Base-by-base conservation (phyloP, 2,329 filamentous ascomycete genomes). In the Paraphoma sp. region DNA sequence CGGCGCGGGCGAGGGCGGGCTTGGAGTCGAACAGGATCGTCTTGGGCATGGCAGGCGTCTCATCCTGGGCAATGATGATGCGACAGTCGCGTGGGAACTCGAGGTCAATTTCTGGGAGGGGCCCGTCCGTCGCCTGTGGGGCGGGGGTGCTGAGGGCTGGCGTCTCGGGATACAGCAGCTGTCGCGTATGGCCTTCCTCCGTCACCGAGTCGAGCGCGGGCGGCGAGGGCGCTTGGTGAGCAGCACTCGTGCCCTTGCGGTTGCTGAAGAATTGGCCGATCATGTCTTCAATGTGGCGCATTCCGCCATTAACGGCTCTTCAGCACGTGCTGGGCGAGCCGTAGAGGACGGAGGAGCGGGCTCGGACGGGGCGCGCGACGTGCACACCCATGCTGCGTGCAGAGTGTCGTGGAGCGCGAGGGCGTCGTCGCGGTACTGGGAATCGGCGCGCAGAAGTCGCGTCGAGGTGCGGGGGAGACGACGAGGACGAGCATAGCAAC, bases 31-130 rank as follows among this genome's bases (percentile, higher is more conserved):
- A 80, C 40, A 80, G 70, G 40, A 79, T 68, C 14, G 73, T 70
- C 63, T 73, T 72, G 54, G 72, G 68, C 59, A 69, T 70, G 45
- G 70, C 56, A 17, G 67, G 68, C 18, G 70, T 71, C 58, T 78
- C 77, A 60, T 78, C 76, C 61, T 80, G 78, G 49, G 78, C 78
- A 36, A 80, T 76, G 59, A 80, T 75, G 57, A 80, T 76, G 54
- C 78, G 67, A 54, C 78, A 74, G 63, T 79, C 76, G 55, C 77
- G 66, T 16, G 76, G 69, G 51, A 70, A 73, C 51, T 79, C 76
- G 61, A 79, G 70, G 56, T 79, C 77, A 49, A 78, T 77, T 59
- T 77, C 76, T 12, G 74, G 73, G 45, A 73, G 71, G 3, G 73
- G 71, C 33, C 74, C 72, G 55, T 77, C 75, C 4, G 51, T 75